phyloP scores from a whole-genome alignment of 805 yeast genomes.

The Saccharomycopsis sp. region DNA sequence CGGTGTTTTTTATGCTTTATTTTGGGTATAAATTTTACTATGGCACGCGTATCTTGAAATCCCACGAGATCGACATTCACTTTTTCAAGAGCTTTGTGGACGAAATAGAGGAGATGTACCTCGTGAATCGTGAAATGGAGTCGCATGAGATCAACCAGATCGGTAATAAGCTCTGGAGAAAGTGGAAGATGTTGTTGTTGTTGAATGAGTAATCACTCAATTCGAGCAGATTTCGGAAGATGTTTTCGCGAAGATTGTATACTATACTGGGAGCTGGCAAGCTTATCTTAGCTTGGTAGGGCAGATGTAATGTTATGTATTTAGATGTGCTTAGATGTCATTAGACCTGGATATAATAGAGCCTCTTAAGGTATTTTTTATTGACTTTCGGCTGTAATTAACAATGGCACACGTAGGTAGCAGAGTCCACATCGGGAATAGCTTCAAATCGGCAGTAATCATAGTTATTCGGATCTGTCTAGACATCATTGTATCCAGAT shows the following conservation, averaged over 20 bases:
- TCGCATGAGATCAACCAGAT: background rate
- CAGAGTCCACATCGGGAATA: too few species aligned
- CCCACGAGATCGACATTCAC: background rate
- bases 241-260: too few species aligned
- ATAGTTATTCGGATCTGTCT: too few species aligned
- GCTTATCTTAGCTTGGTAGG: too few species aligned
- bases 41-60: background rate
- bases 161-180: background rate
- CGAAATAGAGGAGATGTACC: background rate
- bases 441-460: too few species aligned
- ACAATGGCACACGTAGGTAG: too few species aligned
- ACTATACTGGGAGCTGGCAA: too few species aligned
- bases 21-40: background rate
- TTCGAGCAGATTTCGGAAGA: too few species aligned
- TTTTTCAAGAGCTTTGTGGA: background rate
- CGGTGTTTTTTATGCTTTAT: background rate
- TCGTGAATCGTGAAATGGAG: background rate
- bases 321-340: too few species aligned
- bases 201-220: background rate
- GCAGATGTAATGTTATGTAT: too few species aligned
- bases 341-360: background rate
- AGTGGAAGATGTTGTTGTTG: background rate
- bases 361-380: background rate
- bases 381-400: too few species aligned
- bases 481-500: too few species aligned